A percentile compares a stretch with the other conserved stretches of the same genome.
Evolutionary conservation across 163 green algal genomes (phyloP).

Genomic region (Chloromonas sp.): DNA sequence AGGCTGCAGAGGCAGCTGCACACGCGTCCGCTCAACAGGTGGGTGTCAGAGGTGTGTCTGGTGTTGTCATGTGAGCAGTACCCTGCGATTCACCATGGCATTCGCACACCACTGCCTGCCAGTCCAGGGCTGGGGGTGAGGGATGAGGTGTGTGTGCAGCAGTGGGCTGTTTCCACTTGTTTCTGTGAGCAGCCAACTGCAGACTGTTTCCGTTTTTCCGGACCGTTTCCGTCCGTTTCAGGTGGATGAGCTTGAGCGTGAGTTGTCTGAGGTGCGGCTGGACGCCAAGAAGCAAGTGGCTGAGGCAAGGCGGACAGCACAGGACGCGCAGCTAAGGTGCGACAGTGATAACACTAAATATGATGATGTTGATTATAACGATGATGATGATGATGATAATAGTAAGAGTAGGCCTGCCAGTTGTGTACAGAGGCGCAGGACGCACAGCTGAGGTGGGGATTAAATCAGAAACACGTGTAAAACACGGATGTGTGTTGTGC

Average conservation of each 20-base stretch:
- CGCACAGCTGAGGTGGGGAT: too few species aligned
- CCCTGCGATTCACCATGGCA: background rate
- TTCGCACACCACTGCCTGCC: too few species aligned
- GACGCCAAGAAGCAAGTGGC: constrained; percentile 28
- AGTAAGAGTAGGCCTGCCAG: too few species aligned
- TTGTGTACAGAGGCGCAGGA: too few species aligned
- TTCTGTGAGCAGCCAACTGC: too few species aligned
- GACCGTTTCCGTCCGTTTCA: constrained; percentile 2
- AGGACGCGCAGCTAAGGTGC: constrained; percentile 14
- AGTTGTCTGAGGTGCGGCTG: constrained; percentile 16
- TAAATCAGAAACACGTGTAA: too few species aligned
- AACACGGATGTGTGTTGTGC: background rate
- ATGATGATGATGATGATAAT: too few species aligned
- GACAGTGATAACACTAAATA: too few species aligned
- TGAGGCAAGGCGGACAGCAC: constrained; percentile 26
- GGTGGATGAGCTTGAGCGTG: constrained; percentile 33
- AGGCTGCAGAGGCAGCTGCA: constrained; percentile 13
- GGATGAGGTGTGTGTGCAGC: background rate
- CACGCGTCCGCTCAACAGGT: constrained; percentile 1
- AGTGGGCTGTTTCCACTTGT: too few species aligned
- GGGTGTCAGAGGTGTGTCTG: too few species aligned
- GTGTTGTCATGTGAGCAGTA: background rate
- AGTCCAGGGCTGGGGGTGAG: background rate
- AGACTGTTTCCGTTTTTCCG: too few species aligned
- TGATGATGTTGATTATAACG: too few species aligned